Conservation (phyloP, 2,329 filamentous ascomycete species). For the Pyrenophora graminea region DNA sequence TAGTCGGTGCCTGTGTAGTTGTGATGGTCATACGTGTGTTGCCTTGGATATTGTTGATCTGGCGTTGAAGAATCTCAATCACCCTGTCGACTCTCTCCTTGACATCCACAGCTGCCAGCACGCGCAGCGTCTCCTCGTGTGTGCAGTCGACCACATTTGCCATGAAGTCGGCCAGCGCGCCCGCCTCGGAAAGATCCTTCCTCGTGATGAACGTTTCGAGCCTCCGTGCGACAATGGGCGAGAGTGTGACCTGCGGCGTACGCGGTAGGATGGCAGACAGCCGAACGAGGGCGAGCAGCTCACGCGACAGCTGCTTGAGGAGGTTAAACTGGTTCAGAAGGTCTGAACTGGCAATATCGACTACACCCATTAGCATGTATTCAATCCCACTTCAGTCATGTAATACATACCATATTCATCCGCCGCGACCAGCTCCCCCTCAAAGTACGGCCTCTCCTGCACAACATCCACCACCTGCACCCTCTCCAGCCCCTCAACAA, state of each 20-base stretch:
- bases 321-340: conserved; percentile 74
- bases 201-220: conserved; percentile 85
- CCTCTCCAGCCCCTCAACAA: conserved; percentile 83
- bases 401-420: conserved; percentile 66
- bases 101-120: conserved; percentile 79
- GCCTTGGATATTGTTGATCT: conserved; percentile 82
- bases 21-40: conserved; percentile 84
- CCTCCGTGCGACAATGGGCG: conserved; percentile 81
- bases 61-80: conserved; percentile 79
- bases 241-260: conserved; percentile 67
- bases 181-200: conserved; percentile 81
- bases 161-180: conserved; percentile 92
- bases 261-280: conserved; percentile 83
- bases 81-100: conserved; percentile 79
- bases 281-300: conserved; percentile 81
- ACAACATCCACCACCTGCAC: conserved; percentile 74
- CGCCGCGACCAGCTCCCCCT: conserved; percentile 74
- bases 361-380: conserved; percentile 18
- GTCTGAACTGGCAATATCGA: conserved; percentile 49
- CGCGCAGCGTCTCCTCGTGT: conserved; percentile 87
- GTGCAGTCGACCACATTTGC: conserved; percentile 85
- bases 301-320: conserved; percentile 81
- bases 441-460: conserved; percentile 82
- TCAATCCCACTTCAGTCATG: conserved; percentile 2
- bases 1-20: conserved; percentile 60